Evolutionary conservation across 495 filamentous ascomycete genomes (phyloP).

Genomic region (Daldinia childiae): DNA sequence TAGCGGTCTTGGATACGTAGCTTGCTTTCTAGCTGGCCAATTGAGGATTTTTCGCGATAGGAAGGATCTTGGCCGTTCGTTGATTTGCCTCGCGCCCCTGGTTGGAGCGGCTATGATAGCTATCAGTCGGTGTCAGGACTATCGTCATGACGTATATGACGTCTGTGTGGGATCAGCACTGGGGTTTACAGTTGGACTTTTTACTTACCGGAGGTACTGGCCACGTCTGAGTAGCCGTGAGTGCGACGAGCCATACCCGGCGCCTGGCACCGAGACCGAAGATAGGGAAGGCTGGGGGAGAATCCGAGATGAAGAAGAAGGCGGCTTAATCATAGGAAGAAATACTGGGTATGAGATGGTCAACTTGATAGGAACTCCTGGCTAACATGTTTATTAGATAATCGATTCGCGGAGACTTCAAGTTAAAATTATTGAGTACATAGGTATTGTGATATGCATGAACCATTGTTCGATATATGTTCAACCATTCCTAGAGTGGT

Average conservation of each 20-base stretch:
- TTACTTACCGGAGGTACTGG: slow-evolving; percentile 79
- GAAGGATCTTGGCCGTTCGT: slow-evolving; percentile 69
- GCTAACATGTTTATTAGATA: slow-evolving; percentile 45
- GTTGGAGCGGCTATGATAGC: slow-evolving; percentile 87
- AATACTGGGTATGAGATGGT: slow-evolving; percentile 45
- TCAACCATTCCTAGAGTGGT: not conserved
- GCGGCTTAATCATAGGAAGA: slow-evolving; percentile 38
- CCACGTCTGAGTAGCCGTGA: slow-evolving; percentile 58
- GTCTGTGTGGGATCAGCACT: slow-evolving; percentile 80
- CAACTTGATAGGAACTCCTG: slow-evolving; percentile 23
- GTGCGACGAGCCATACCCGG: slow-evolving; percentile 62
- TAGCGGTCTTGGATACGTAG: slow-evolving; percentile 82
- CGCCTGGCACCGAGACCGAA: slow-evolving; percentile 41
- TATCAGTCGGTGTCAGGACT: slow-evolving; percentile 91
- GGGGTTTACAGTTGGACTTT: slow-evolving; percentile 78
- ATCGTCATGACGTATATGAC: slow-evolving; percentile 94
- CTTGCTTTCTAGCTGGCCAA: slow-evolving; percentile 81
- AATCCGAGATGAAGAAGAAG: slow-evolving; percentile 49
- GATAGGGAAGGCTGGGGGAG: slow-evolving; percentile 44
- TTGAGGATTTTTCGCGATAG: slow-evolving; percentile 80
- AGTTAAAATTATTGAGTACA: not conserved
- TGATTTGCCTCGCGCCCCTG: slow-evolving; percentile 75
- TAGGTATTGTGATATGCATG: slow-evolving; percentile 12
- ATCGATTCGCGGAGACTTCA: slow-evolving; percentile 15
- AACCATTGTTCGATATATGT: not conserved